Percentiles rank a stretch among this genome's conserved stretches.
Evolutionary conservation across 345 rosid genomes (phyloP).

Genomic region (Barbarea vulgaris): DNA sequence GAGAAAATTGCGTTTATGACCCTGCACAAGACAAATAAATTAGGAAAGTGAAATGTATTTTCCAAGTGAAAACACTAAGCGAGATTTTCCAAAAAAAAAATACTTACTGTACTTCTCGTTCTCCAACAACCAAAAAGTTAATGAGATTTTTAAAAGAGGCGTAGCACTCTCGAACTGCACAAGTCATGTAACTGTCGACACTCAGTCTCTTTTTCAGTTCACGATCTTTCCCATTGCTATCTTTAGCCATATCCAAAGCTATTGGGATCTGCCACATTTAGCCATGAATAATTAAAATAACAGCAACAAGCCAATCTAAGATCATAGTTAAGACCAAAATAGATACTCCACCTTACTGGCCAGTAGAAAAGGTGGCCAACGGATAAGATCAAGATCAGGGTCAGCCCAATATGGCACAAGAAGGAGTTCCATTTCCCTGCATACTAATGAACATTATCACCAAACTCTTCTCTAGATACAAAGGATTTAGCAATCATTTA

Average conservation of each 20-base stretch:
- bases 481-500: constrained; percentile 1
- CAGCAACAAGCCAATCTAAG: neutral
- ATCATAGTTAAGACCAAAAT: constrained; percentile 4
- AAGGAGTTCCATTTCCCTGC: constrained; percentile 56
- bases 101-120: constrained; percentile 54
- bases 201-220: constrained; percentile 55
- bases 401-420: constrained; percentile 63
- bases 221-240: constrained; percentile 54
- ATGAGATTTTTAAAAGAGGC: constrained; percentile 55
- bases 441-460: constrained; percentile 10
- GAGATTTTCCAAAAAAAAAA: too few species aligned
- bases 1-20: constrained; percentile 59
- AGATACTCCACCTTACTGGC: constrained; percentile 53
- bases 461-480: neutral
- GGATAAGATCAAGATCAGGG: constrained; percentile 49
- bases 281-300: neutral
- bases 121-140: constrained; percentile 51
- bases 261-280: constrained; percentile 53
- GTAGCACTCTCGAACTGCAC: constrained; percentile 58
- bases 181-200: constrained; percentile 55
- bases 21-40: constrained; percentile 50
- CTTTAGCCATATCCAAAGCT: constrained; percentile 70
- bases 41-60: neutral
- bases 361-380: constrained; percentile 69
- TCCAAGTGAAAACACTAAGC: too few species aligned